These are phyloP conservation scores for Naumovozyma castellii DNA, from an alignment of 805 yeast genomes.

Conservation along the genomic window DNA sequence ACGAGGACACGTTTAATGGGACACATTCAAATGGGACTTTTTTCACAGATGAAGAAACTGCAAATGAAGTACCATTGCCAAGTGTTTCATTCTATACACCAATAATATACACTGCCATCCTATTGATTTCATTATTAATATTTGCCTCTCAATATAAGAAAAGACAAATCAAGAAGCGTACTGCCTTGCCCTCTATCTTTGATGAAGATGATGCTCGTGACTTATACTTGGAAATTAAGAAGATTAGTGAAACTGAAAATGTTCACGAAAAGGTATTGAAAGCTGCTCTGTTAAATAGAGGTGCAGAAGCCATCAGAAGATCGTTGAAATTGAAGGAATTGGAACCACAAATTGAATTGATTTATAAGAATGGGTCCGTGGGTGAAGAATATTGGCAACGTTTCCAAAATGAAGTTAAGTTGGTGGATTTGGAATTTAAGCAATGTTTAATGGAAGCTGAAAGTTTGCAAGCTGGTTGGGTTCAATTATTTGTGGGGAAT, in stretches of 20 bases:
- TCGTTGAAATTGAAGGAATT: constrained; percentile 73
- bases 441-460: constrained; percentile 72
- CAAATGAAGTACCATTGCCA: constrained; percentile 19
- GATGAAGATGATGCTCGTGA: constrained; percentile 56
- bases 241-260: constrained; percentile 31
- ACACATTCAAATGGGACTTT: constrained; percentile 1
- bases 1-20: not conserved
- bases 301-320: constrained; percentile 83
- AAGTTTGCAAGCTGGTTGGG: constrained; percentile 68
- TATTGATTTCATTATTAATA: constrained; percentile 54
- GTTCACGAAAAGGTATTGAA: constrained; percentile 73
- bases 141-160: constrained; percentile 66
- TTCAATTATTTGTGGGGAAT: constrained; percentile 59
- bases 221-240: constrained; percentile 51
- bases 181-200: constrained; percentile 63
- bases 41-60: constrained; percentile 21
- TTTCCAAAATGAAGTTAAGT: constrained; percentile 63
- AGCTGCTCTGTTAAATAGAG: constrained; percentile 56
- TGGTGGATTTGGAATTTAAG: constrained; percentile 73
- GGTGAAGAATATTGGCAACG: constrained; percentile 85
- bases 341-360: constrained; percentile 54
- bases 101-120: constrained; percentile 58
- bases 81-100: constrained; percentile 59
- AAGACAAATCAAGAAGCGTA: constrained; percentile 40
- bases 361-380: constrained; percentile 81